Evolutionary conservation across 495 filamentous ascomycete genomes (phyloP), one percentile per base, ranked within the genome.

Genomic region (Xylaria palmicola): DNA sequence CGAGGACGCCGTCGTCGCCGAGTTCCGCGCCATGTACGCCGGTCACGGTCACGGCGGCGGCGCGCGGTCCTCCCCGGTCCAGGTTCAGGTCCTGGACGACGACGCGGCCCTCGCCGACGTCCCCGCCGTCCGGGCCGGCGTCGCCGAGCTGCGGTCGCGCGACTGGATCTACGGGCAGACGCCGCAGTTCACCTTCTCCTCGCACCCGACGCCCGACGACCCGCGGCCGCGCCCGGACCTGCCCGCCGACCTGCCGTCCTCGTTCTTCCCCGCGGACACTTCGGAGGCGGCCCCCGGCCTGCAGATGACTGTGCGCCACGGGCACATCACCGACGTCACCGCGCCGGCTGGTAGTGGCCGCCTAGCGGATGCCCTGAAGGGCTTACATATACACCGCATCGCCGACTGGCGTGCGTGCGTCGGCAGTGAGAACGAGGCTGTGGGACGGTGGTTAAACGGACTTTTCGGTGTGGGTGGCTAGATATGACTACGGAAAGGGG

Each of bases 121-220:
- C 41, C 60, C 60, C 24, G 51, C 49, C 34, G 12, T 62, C 52
- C 44, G 27, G 20, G 44, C 51, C 43, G 60, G 60, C 43, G 15
- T 56, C 43, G 44, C 49, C 32, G 37, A 49, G 30, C 52, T 34
- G 58, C 29, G 90, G 85, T 91, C 89, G 0, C 68, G 75, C 5
- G 86, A 88, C 12, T 96, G 91, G 90, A 87, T 88, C 64, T 95
- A 87, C 71, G 82, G 80, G 2, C 90, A 96, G 72, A 97, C 92
- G 19, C 92, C 92, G 0, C 85, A 88, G 65, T 96, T 97, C 70
- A 88, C 83, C 24, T 88, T 96, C 47, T 75, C 79, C 52, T 78
- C 76, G n/a, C 69, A 77, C 50, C 72, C 74, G 3, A 83, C 76
- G 10, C 77, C 82, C 41, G 81, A 82, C 0, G 85, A 88, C 63